Percentiles rank a stretch among this genome's conserved stretches.
Conservation (phyloP, 164 flowering plant species). For the Vitis vinifera region ASM3070453v1 NC_081823.1:8633001-8633500, state of each 20-base stretch:
- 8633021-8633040: too few relatives aligned
- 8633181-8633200: too few relatives aligned
- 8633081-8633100: too few relatives aligned
- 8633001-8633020: not conserved
- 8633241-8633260: conserved; percentile 2
- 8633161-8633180: too few relatives aligned
- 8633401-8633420: conserved; percentile 58
- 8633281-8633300: conserved; percentile 47
- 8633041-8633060: too few relatives aligned
- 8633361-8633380: conserved; percentile 50
- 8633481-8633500: conserved; percentile 72
- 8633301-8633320: conserved; percentile 52
- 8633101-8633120: too few relatives aligned
- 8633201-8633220: not conserved
- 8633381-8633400: conserved; percentile 62
- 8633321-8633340: conserved; percentile 51
- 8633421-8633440: conserved; percentile 45
- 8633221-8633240: not conserved
- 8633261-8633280: conserved; percentile 31
- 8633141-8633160: too few relatives aligned
- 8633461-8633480: conserved; percentile 62
- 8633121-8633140: too few relatives aligned
- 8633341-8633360: conserved; percentile 62
- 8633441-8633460: conserved; percentile 48
- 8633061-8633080: too few relatives aligned